These are phyloP conservation scores for Epithele typhae DNA, from an alignment of 768 basidiomycete genomes.

Conservation along the genomic window DNA sequence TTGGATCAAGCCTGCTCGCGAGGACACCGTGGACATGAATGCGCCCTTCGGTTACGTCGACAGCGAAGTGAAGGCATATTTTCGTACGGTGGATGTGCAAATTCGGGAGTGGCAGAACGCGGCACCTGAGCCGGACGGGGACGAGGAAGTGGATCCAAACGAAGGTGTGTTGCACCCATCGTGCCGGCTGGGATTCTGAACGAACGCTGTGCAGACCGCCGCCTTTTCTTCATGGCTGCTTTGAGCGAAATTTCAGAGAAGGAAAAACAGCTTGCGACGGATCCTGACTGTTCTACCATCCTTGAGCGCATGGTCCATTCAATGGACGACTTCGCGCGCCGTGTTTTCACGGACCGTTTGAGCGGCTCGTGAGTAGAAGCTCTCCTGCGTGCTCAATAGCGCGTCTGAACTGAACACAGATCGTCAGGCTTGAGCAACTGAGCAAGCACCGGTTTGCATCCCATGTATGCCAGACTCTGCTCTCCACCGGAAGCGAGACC, in stretches of 20 bases:
- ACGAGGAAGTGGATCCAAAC: constrained; percentile 56
- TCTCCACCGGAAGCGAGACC: constrained; percentile 62
- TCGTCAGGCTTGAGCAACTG: constrained; percentile 54
- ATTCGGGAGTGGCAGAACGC: constrained; percentile 82
- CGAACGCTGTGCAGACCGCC: constrained; percentile 15
- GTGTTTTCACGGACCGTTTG: constrained; percentile 86
- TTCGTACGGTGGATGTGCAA: constrained; percentile 82
- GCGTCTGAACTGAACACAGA: constrained; percentile 7
- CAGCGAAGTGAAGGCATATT: constrained; percentile 89
- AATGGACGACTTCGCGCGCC: constrained; percentile 94
- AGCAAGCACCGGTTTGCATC: constrained; percentile 86
- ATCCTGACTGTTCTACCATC: constrained; percentile 89
- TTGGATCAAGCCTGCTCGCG: constrained; percentile 56
- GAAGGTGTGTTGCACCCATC: constrained; percentile 61
- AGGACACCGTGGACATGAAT: constrained; percentile 46
- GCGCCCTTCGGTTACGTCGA: constrained; percentile 91
- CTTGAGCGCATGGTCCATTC: constrained; percentile 88
- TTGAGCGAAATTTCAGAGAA: constrained; percentile 81
- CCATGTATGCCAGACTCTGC: constrained; percentile 90
- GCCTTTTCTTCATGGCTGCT: constrained; percentile 41
- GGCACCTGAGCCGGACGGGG: constrained; percentile 35
- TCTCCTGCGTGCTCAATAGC: background rate
- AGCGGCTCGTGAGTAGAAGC: constrained; percentile 72
- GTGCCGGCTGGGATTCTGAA: background rate
- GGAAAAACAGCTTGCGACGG: constrained; percentile 87